phyloP scores from a whole-genome alignment of 2,329 filamentous ascomycete species.

The Nectriaceae sp. region DNA sequence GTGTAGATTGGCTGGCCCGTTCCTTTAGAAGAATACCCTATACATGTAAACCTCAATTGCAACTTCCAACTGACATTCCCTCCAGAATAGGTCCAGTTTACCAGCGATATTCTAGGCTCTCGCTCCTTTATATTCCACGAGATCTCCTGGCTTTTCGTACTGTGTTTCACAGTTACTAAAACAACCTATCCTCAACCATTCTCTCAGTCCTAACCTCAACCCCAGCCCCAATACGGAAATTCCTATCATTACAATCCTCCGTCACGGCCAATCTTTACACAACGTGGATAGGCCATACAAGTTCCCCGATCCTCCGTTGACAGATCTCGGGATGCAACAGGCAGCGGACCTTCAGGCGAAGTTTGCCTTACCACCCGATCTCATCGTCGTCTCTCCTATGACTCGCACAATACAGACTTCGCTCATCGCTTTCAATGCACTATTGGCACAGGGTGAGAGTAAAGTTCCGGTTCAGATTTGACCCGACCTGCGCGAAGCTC shows the following conservation, averaged over 20 bases:
- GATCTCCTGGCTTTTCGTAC: too few species aligned
- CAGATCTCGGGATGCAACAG: neutral
- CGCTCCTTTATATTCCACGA: too few species aligned
- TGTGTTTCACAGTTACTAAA: too few species aligned
- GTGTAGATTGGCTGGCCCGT: too few species aligned
- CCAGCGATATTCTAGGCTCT: too few species aligned
- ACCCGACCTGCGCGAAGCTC: constrained; percentile 24
- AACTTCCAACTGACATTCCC: too few species aligned
- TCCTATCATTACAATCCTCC: neutral
- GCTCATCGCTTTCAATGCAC: constrained; percentile 15
- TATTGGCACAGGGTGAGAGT: constrained; percentile 5
- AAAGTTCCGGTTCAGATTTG: constrained; percentile 18
- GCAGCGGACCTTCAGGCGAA: neutral
- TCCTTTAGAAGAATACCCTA: neutral
- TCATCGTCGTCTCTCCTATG: neutral
- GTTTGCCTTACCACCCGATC: neutral
- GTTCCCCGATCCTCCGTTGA: neutral
- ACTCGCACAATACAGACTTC: constrained; percentile 22
- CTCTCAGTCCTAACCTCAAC: too few species aligned
- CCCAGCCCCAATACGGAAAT: neutral
- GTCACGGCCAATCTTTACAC: neutral
- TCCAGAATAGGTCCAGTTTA: too few species aligned
- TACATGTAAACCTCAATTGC: too few species aligned
- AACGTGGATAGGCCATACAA: neutral
- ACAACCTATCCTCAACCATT: too few species aligned